These are phyloP conservation scores for Primulina eburnea DNA, from an alignment of 257 asterid species.

Conservation along the genomic window DNA sequence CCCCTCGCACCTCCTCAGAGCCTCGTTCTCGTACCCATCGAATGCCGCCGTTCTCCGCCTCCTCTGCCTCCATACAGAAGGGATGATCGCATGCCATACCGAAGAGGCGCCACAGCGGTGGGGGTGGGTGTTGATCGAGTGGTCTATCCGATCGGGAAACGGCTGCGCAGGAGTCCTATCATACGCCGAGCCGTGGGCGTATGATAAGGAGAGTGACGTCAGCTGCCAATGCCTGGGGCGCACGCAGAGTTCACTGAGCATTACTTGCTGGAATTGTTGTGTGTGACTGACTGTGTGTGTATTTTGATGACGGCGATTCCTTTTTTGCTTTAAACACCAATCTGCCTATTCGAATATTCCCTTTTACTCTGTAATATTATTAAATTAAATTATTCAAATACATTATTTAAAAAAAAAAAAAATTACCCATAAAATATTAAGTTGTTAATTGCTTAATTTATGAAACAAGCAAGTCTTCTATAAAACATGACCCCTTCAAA, in stretches of 20 bases:
- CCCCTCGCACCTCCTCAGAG: conserved; percentile 57
- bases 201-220: conserved; percentile 41
- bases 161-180: not conserved
- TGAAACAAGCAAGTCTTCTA: too few species aligned
- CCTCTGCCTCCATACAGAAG: conserved; percentile 41
- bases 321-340: not conserved
- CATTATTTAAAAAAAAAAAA: too few species aligned
- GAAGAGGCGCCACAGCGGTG: conserved; percentile 43
- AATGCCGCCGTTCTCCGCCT: conserved; percentile 32
- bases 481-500: too few species aligned
- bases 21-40: conserved; percentile 43
- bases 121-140: conserved; percentile 27
- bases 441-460: too few species aligned
- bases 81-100: conserved; percentile 73
- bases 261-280: conserved; percentile 32
- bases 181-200: conserved; percentile 36
- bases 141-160: conserved; percentile 30
- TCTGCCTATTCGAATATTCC: not conserved
- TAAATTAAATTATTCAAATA: too few species aligned
- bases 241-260: conserved; percentile 71
- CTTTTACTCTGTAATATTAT: not conserved
- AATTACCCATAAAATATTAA: too few species aligned
- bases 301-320: not conserved
- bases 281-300: not conserved
- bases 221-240: conserved; percentile 69